These are phyloP conservation scores for Moniliella sp. DNA, from an alignment of 1,284 basidiomycete species.

Conservation along the genomic window DNA sequence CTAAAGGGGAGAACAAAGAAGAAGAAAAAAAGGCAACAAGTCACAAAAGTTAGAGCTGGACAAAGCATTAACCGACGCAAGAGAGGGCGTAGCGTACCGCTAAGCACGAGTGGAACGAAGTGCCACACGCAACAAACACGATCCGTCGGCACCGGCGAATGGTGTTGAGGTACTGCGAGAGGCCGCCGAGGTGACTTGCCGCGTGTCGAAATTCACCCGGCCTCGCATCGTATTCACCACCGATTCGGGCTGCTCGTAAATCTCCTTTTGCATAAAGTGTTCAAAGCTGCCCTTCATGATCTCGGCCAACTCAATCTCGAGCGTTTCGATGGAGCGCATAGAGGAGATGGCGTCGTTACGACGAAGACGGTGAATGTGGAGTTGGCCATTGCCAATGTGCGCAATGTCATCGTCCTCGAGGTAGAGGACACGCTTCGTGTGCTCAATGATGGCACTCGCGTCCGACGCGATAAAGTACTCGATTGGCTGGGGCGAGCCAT, in stretches of 20 bases:
- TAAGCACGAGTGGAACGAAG: constrained; percentile 86
- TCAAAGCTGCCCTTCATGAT: constrained; percentile 99
- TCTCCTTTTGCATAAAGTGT: constrained; percentile 99
- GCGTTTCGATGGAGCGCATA: constrained; percentile 91
- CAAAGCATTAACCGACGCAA: neutral
- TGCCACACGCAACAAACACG: constrained; percentile 91
- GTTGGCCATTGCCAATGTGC: constrained; percentile 83
- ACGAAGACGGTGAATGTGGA: constrained; percentile 93
- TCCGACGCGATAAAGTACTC: constrained; percentile 99
- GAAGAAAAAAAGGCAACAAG: neutral
- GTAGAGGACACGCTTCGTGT: constrained; percentile 95
- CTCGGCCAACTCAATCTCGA: constrained; percentile 93
- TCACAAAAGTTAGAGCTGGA: neutral
- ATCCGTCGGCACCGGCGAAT: constrained; percentile 85
- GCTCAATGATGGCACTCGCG: constrained; percentile 83
- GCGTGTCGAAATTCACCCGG: constrained; percentile 90
- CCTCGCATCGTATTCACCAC: constrained; percentile 99
- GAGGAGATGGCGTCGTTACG: constrained; percentile 54
- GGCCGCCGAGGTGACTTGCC: constrained; percentile 76
- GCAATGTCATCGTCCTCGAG: constrained; percentile 98
- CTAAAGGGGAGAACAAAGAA: too few species aligned
- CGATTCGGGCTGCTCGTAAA: constrained; percentile 97
- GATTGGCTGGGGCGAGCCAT: constrained; percentile 92
- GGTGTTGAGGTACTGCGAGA: constrained; percentile 81
- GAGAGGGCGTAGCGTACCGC: constrained; percentile 38